Evolutionary conservation across 2,329 filamentous ascomycete genomes (phyloP).

Genomic region (Boeremia exigua): DNA sequence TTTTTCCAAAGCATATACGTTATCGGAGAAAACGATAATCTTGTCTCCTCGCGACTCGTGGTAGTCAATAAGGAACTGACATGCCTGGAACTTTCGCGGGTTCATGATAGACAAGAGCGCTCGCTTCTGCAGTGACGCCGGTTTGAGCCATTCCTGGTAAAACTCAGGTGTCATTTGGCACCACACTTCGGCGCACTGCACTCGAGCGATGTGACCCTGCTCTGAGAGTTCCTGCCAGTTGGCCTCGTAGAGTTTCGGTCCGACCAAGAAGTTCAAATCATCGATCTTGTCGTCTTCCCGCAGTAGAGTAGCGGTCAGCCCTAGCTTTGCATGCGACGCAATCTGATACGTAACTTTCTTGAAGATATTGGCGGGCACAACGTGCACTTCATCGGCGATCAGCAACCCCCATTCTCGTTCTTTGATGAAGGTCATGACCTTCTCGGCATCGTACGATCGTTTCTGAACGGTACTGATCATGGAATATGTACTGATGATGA

Average conservation of each 20-base stretch:
- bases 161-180: slow-evolving; percentile 99
- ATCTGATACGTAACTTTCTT: slow-evolving; percentile 91
- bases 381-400: slow-evolving; percentile 96
- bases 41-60: slow-evolving; percentile 95
- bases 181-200: slow-evolving; percentile 99
- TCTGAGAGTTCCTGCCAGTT: slow-evolving; percentile 99
- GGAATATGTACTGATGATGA: slow-evolving; percentile 96
- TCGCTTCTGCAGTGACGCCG: slow-evolving; percentile 67
- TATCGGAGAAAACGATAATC: slow-evolving; percentile 97
- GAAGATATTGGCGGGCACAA: slow-evolving; percentile 96
- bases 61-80: slow-evolving; percentile 97
- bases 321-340: slow-evolving; percentile 93
- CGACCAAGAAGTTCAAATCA: slow-evolving; percentile 95
- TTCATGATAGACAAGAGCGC: slow-evolving; percentile 93
- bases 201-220: slow-evolving; percentile 94
- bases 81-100: slow-evolving; percentile 93
- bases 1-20: slow-evolving; percentile 87
- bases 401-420: slow-evolving; percentile 95
- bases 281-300: slow-evolving; percentile 98
- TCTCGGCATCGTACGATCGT: slow-evolving; percentile 88
- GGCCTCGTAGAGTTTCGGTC: slow-evolving; percentile 95
- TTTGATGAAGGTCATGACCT: slow-evolving; percentile 96
- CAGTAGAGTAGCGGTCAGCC: slow-evolving; percentile 89
- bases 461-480: slow-evolving; percentile 96
- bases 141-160: slow-evolving; percentile 87